phyloP scores from a whole-genome alignment of 2,329 filamentous ascomycete genomes.

The Diaporthe ampelina region DNA sequence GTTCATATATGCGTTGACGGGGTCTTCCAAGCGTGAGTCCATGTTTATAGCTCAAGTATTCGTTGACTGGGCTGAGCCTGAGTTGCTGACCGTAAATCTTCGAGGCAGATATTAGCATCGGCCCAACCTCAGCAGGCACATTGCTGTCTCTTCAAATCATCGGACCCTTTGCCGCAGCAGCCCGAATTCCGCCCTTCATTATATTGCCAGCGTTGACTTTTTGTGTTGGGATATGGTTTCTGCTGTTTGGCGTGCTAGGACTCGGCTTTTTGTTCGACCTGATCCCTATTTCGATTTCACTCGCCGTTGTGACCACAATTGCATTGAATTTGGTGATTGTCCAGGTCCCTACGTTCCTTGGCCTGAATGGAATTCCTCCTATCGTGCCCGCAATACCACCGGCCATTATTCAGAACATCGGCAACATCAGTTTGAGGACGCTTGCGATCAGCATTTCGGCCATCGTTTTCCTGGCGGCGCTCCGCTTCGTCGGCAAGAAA shows the following conservation, averaged over 20 bases:
- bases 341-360: conserved; percentile 24
- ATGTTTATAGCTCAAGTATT: too few species aligned
- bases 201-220: conserved; percentile 32
- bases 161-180: conserved; percentile 12
- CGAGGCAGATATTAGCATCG: conserved; percentile 31
- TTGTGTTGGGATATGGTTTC: conserved; percentile 34
- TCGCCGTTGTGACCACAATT: background rate
- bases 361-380: conserved; percentile 12
- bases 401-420: background rate
- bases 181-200: conserved; percentile 12
- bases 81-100: background rate
- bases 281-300: background rate
- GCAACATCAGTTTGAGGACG: conserved; percentile 15
- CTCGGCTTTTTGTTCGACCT: conserved; percentile 34
- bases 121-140: conserved; percentile 17
- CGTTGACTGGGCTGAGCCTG: background rate
- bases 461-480: conserved; percentile 1
- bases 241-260: conserved; percentile 31
- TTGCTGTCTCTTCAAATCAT: conserved; percentile 28
- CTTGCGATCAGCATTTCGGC: conserved; percentile 10
- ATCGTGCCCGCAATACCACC: background rate
- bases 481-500: background rate
- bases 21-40: conserved; percentile 30
- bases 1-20: conserved; percentile 32
- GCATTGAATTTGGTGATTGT: conserved; percentile 15